phyloP scores from a whole-genome alignment of 176 grass and related monocot species.

The Otatea glauca region DNA sequence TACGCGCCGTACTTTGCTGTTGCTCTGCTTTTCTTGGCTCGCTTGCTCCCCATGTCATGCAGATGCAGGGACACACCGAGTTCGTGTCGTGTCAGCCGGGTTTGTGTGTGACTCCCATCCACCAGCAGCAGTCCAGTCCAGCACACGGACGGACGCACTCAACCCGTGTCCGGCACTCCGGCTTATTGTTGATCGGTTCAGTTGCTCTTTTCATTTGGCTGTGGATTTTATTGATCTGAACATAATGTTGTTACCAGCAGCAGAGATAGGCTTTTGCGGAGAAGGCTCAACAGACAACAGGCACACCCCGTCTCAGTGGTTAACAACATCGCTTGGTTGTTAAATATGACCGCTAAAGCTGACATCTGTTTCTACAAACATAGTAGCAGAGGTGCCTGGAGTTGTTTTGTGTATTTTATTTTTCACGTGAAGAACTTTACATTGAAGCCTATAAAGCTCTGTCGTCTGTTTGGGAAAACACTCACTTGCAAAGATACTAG shows the following conservation, averaged over 20 bases:
- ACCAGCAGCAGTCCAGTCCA: neutral
- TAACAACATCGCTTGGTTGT: neutral
- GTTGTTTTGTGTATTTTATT: neutral
- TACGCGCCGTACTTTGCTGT: slow-evolving; percentile 2
- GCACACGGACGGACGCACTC: neutral
- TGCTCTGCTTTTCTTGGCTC: neutral
- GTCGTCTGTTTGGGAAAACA: neutral
- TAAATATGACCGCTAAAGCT: neutral
- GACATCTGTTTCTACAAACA: neutral
- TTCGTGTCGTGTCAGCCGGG: neutral
- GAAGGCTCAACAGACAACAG: no score
- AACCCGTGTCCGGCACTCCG: neutral
- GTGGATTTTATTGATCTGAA: neutral
- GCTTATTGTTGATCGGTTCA: neutral
- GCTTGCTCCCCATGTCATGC: neutral
- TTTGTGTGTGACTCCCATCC: neutral
- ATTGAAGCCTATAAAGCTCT: neutral
- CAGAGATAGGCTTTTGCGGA: neutral
- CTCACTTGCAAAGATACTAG: slow-evolving; percentile 18
- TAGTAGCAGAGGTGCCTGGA: neutral
- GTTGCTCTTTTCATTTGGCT: neutral
- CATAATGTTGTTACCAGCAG: neutral
- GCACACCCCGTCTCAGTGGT: neutral
- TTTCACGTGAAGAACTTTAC: neutral
- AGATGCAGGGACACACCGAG: neutral